Evolutionary conservation across 2,329 filamentous ascomycete species (phyloP), one percentile per base, ranked within the genome.

Genomic region (Fulvia fulva): DNA sequence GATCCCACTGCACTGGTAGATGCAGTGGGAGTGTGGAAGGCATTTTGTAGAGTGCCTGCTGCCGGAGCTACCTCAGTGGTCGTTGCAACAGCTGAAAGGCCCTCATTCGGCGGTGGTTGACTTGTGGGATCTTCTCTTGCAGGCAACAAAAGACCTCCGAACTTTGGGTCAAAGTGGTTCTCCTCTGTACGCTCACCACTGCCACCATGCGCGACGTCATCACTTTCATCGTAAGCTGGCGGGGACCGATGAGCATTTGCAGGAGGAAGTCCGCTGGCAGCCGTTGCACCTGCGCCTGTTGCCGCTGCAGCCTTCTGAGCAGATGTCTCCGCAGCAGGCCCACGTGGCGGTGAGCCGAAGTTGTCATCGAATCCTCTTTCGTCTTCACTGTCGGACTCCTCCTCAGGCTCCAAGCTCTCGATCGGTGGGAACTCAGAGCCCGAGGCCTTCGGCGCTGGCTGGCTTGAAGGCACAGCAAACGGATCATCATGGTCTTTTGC

Each of bases 361-460:
- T 97, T 88, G 70, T 99, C 94, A 51, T 95, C 93, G 70, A 97
- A 97, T 0, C 92, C 91, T 67, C 76, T 77, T 44, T 90, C 91
- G 51, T 84, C 83, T 22, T 76, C 76, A 55, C 89, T 92, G 22
- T 95, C 88, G 26, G 92, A 91, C n/a, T 95, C 88, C 23, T 93
- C 90, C 57, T 92, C 88, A 28, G 85, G 82, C 61, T 89, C 88
- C 58, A 97, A 77, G 71, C 93, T 90, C n/a, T 88, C 87, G 60
- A 97, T 96, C 0, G 93, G 94, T 30, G 94, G 94, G 70, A 97
- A 97, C 71, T 97, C 94, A 37, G 66, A 65, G 25, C 69, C 71
- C 69, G 63, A 71, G 26, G 56, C 55, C 34, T 60, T 46, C 6
- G 56, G 51, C 52, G 65, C 22, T 57, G 63, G 58, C 78, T 80